Conservation (phyloP, 225 moss, liverwort and hornwort species). For the Marchantia polymorpha region DNA sequence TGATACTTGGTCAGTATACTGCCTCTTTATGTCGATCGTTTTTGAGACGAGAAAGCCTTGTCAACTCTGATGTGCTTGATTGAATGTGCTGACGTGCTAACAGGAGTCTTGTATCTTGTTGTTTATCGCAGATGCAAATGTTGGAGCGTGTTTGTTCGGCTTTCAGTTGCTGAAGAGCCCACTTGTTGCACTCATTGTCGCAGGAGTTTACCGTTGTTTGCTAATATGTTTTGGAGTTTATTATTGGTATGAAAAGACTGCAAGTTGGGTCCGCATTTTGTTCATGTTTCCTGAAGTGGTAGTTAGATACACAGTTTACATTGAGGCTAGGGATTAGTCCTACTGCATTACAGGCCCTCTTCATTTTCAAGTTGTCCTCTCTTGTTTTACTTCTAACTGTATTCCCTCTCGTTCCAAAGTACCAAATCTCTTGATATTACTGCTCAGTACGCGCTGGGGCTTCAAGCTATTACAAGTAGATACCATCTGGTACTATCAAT, state of each 20-base stretch:
- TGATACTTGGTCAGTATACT: constrained; percentile 66
- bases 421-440: background rate
- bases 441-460: no score
- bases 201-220: constrained; percentile 82
- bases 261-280: constrained; percentile 15
- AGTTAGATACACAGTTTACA: no score
- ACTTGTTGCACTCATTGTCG: constrained; percentile 77
- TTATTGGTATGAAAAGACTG: constrained; percentile 55
- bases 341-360: no score
- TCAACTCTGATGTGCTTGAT: background rate
- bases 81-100: background rate
- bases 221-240: constrained; percentile 92
- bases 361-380: no score
- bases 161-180: constrained; percentile 90
- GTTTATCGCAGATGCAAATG: constrained; percentile 66
- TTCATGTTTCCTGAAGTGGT: background rate
- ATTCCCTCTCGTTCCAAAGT: no score
- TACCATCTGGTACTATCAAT: no score
- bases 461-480: no score
- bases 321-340: no score
- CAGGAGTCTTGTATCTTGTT: background rate
- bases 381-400: no score
- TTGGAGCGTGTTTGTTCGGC: constrained; percentile 93
- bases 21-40: background rate
- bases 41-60: background rate